Evolutionary conservation across 164 flowering plant species (phyloP).

Genomic region (grape (Vitis vinifera)): ASM3070453v1 NC_081819.1:3019501-3020000

Average conservation of each 20-base stretch:
- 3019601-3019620: constrained; percentile 68
- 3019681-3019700: constrained; percentile 43
- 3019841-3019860: too few relatives aligned
- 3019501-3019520: constrained; percentile 13
- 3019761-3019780: constrained; percentile 33
- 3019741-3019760: constrained; percentile 38
- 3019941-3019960: constrained; percentile 41
- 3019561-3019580: constrained; percentile 24
- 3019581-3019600: constrained; percentile 35
- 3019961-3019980: constrained; percentile 33
- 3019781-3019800: too few relatives aligned
- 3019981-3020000: constrained; percentile 30
- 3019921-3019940: constrained; percentile 29
- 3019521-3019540: constrained; percentile 14
- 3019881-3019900: too few relatives aligned
- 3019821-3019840: too few relatives aligned
- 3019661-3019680: constrained; percentile 60
- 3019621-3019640: constrained; percentile 55
- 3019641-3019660: constrained; percentile 61
- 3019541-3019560: constrained; percentile 10
- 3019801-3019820: too few relatives aligned
- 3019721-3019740: constrained; percentile 42
- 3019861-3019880: too few relatives aligned
- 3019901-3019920: too few relatives aligned
- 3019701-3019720: constrained; percentile 42